Percentiles rank a stretch among this genome's conserved stretches.
phyloP scores from a whole-genome alignment of 108 stramenopile species.

The Nitzschia palea region DNA sequence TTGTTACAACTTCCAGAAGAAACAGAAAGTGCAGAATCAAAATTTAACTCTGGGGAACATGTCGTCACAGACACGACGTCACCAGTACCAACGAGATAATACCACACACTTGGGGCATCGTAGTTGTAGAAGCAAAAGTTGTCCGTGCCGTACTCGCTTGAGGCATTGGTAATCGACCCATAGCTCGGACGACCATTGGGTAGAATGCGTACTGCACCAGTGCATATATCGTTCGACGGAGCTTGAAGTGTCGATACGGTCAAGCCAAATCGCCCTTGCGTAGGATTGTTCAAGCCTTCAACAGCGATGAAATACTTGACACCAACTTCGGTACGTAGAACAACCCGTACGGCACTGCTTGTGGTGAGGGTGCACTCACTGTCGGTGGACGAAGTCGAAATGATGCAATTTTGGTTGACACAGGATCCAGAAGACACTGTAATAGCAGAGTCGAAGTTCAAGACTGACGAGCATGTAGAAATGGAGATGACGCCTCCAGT shows the following conservation, averaged over 20 bases:
- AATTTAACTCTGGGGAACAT: not conserved
- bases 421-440: conserved; percentile 1
- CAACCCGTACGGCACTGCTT: not conserved
- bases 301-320: not conserved
- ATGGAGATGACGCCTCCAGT: not conserved
- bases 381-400: not conserved
- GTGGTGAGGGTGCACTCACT: conserved; percentile 7
- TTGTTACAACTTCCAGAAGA: conserved; percentile 2
- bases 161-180: conserved; percentile 1
- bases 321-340: conserved; percentile 5
- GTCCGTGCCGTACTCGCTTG: not conserved
- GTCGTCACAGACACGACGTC: not conserved
- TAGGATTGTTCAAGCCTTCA: not conserved
- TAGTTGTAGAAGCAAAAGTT: too few species aligned
- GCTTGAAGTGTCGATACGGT: not conserved
- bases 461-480: conserved; percentile 1
- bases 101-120: conserved; percentile 18
- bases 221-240: conserved; percentile 11
- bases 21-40: not conserved
- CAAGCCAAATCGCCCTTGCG: conserved; percentile 13
- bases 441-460: conserved; percentile 12
- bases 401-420: conserved; percentile 1
- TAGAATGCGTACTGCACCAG: not conserved
- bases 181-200: not conserved
- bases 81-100: not conserved